These are phyloP conservation scores for Penicillium herquei DNA, from an alignment of 495 filamentous ascomycete genomes.

Conservation along the genomic window DNA sequence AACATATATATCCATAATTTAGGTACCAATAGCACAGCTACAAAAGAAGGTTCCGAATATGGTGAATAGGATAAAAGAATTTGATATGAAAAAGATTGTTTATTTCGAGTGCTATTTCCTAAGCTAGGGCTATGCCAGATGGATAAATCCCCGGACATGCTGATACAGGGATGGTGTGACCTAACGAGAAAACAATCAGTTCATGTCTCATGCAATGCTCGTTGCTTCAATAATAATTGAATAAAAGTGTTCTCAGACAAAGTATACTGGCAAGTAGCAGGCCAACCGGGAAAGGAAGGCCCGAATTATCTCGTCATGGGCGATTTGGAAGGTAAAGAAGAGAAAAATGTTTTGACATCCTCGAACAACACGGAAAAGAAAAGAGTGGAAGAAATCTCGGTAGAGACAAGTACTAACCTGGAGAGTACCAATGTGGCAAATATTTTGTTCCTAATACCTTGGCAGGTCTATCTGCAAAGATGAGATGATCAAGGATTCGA, in stretches of 20 bases:
- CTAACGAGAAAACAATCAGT: conserved; percentile 13
- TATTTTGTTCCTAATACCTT: neutral
- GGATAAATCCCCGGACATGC: too few relatives aligned
- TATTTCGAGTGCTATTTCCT: too few relatives aligned
- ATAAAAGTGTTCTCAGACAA: conserved; percentile 69
- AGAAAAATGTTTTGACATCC: conserved; percentile 81
- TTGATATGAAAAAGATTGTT: too few relatives aligned
- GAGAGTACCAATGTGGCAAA: neutral
- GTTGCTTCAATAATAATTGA: conserved; percentile 1
- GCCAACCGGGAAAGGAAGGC: conserved; percentile 64
- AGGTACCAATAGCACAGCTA: too few relatives aligned
- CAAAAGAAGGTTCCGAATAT: too few relatives aligned
- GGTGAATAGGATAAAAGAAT: too few relatives aligned
- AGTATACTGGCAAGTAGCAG: conserved; percentile 98
- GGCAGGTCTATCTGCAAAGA: neutral
- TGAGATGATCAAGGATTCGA: conserved; percentile 22
- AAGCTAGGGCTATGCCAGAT: too few relatives aligned
- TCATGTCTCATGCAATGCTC: conserved; percentile 11
- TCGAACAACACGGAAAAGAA: conserved; percentile 36
- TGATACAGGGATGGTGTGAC: neutral
- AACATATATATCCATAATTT: too few relatives aligned
- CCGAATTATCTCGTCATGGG: conserved; percentile 84
- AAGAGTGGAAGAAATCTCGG: conserved; percentile 16
- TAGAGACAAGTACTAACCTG: neutral
- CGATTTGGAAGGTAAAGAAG: conserved; percentile 97